These are phyloP conservation scores for Cucurbita ficifolia DNA, from an alignment of 306 rosid species.

Conservation along the genomic window DNA sequence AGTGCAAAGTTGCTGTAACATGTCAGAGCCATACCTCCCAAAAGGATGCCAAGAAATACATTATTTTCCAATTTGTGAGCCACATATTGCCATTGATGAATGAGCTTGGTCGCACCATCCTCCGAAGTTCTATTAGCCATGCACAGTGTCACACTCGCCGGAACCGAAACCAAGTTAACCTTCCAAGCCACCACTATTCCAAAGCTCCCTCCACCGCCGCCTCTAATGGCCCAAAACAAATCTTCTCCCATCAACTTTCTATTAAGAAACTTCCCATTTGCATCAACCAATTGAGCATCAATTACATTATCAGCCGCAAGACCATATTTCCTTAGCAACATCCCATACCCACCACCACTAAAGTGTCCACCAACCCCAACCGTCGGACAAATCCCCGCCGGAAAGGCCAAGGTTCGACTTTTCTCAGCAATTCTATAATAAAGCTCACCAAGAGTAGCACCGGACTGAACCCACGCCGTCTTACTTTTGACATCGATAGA, in stretches of 20 bases:
- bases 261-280: background rate
- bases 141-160: conserved; percentile 43
- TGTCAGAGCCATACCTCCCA: no score
- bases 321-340: background rate
- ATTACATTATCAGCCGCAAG: background rate
- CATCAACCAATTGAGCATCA: background rate
- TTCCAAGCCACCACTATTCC: conserved; percentile 62
- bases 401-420: conserved; percentile 34
- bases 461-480: conserved; percentile 37
- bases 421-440: background rate
- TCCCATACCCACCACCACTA: background rate
- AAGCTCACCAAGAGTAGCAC: conserved; percentile 50
- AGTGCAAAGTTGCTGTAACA: no score
- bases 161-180: conserved; percentile 41
- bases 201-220: conserved; percentile 5
- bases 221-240: background rate
- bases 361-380: conserved; percentile 56
- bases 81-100: conserved; percentile 39
- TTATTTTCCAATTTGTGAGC: conserved; percentile 35
- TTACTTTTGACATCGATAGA: conserved; percentile 8
- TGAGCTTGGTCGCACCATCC: conserved; percentile 30
- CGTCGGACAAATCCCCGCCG: conserved; percentile 47
- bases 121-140: conserved; percentile 18
- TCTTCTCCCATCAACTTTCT: background rate
- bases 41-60: conserved; percentile 20